Evolutionary conservation across 768 basidiomycete genomes (phyloP).

Genomic region (Russula lepida): DNA sequence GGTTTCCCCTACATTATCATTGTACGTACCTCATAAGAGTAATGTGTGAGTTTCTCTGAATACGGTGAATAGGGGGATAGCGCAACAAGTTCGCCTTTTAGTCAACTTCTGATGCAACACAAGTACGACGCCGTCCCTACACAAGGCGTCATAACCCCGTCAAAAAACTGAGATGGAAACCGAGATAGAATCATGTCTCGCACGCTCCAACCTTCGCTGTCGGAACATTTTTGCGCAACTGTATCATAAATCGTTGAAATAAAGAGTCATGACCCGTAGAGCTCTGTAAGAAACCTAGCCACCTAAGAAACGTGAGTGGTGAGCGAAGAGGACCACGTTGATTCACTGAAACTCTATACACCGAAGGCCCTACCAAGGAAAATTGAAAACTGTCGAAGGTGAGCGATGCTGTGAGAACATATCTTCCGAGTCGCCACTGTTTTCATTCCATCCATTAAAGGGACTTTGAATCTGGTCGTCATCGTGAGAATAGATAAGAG

Average conservation of each 20-base stretch:
- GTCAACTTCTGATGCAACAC: neutral
- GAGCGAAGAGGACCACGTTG: neutral
- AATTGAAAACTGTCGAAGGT: too few relatives aligned
- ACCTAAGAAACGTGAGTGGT: neutral
- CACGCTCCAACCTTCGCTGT: too few relatives aligned
- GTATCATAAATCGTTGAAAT: too few relatives aligned
- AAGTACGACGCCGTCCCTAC: neutral
- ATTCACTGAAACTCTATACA: neutral
- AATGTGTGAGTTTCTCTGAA: neutral
- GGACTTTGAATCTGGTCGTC: too few relatives aligned
- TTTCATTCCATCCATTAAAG: too few relatives aligned
- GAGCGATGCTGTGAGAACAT: neutral
- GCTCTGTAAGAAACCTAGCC: neutral
- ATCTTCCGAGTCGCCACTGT: too few relatives aligned
- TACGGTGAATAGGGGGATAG: neutral
- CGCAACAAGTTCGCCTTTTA: neutral
- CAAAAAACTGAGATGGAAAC: neutral
- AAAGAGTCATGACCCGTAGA: neutral
- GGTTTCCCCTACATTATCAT: slow-evolving; percentile 38
- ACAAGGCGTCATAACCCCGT: neutral
- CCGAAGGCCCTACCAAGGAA: neutral
- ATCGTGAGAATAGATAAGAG: too few relatives aligned
- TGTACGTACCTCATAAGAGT: slow-evolving; percentile 23
- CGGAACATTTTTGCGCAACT: too few relatives aligned
- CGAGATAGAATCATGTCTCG: neutral